These are phyloP conservation scores for Dactylellina haptotyla DNA, from an alignment of 2,329 filamentous ascomycete species.

Conservation along the genomic window DNA sequence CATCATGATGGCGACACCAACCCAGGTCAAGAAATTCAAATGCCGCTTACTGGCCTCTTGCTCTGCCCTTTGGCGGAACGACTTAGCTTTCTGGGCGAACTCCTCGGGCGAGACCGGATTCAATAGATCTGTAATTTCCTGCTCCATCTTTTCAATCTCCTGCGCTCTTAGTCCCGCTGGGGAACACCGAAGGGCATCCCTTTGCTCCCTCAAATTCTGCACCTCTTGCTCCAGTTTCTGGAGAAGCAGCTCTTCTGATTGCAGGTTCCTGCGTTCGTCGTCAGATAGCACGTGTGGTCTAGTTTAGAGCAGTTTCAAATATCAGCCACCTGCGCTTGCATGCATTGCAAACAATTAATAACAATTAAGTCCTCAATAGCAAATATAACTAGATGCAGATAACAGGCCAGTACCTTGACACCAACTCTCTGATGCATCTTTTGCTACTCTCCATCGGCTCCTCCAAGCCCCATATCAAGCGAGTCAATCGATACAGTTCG, in stretches of 20 bases:
- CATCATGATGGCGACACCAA: constrained; percentile 50
- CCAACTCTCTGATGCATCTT: constrained; percentile 33
- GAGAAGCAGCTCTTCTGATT: constrained; percentile 41
- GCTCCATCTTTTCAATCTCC: constrained; percentile 45
- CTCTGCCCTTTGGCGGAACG: constrained; percentile 20
- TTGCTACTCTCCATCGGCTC: constrained; percentile 43
- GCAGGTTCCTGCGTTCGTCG: constrained; percentile 41
- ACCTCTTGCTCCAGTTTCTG: constrained; percentile 30
- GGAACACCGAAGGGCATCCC: constrained; percentile 24
- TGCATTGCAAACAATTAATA: constrained; percentile 40
- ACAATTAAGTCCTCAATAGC: constrained; percentile 9
- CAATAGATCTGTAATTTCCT: constrained; percentile 41
- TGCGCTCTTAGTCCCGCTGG: constrained; percentile 41
- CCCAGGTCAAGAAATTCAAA: constrained; percentile 21
- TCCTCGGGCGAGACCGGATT: constrained; percentile 30
- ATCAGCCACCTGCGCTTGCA: constrained; percentile 54
- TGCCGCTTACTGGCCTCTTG: not conserved
- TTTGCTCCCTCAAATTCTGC: constrained; percentile 37
- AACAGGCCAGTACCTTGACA: constrained; percentile 26
- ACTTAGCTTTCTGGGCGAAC: constrained; percentile 22
- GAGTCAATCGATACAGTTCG: constrained; percentile 39
- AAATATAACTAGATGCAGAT: not conserved
- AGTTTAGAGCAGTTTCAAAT: constrained; percentile 37
- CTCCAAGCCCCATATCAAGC: constrained; percentile 39
- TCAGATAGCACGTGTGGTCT: constrained; percentile 45